Conservation (phyloP, 768 basidiomycete species). For the Collybia mongolica region DNA sequence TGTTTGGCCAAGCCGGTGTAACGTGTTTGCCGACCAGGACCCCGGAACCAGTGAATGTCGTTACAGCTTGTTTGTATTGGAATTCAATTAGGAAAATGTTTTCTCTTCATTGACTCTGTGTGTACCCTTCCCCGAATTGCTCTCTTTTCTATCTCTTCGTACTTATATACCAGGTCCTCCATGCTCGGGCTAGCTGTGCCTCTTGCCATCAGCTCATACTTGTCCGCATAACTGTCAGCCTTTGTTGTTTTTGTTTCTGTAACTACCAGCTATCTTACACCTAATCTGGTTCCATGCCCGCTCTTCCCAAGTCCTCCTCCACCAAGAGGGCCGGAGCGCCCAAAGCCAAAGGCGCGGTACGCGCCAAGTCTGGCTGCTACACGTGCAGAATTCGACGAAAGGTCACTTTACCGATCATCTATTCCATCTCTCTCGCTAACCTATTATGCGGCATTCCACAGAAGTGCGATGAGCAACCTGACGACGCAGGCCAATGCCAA, state of each 20-base stretch:
- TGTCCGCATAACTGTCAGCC: conserved; percentile 11
- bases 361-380: conserved; percentile 88
- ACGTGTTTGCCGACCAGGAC: conserved; percentile 16
- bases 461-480: conserved; percentile 84
- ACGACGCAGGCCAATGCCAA: conserved; percentile 59
- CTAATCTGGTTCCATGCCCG: conserved; percentile 28
- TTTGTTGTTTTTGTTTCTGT: conserved; percentile 9
- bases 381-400: conserved; percentile 86
- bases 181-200: conserved; percentile 22
- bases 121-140: conserved; percentile 15
- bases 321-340: conserved; percentile 51
- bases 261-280: conserved; percentile 11
- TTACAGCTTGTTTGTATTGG: conserved; percentile 6
- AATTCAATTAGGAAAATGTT: conserved; percentile 6
- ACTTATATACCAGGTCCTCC: conserved; percentile 29
- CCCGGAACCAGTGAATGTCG: conserved; percentile 12
- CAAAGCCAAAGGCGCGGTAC: conserved; percentile 78
- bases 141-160: conserved; percentile 23
- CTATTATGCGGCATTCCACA: conserved; percentile 26
- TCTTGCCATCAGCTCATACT: conserved; percentile 13
- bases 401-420: conserved; percentile 38
- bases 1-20: conserved; percentile 5
- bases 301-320: conserved; percentile 40
- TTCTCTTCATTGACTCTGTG: conserved; percentile 7
- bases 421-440: conserved; percentile 7